A percentile compares a stretch with the other conserved stretches of the same genome.
These are phyloP conservation scores for Solanum tacnaense DNA, from an alignment of 257 asterid species.

Conservation along the genomic window DNA sequence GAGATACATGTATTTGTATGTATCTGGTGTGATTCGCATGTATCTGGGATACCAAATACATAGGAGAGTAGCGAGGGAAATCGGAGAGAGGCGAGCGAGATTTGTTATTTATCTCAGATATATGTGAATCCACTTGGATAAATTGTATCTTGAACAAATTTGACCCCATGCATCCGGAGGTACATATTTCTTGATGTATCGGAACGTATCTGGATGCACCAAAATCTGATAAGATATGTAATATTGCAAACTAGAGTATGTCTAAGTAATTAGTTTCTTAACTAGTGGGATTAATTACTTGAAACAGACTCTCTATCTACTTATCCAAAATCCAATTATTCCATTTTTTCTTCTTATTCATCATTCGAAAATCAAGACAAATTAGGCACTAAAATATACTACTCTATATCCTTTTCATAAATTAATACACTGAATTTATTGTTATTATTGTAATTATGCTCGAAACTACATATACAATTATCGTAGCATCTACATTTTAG, in stretches of 20 bases:
- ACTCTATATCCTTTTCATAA: too few species aligned
- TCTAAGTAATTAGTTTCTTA: not conserved
- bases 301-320: not conserved
- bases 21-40: not conserved
- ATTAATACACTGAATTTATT: too few species aligned
- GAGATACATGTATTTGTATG: not conserved
- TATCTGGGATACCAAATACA: not conserved
- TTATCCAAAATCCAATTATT: not conserved
- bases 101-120: too few species aligned
- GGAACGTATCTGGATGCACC: not conserved
- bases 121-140: not conserved
- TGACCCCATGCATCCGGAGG: too few species aligned
- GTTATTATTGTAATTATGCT: not conserved
- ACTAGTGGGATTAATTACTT: too few species aligned
- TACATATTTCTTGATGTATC: not conserved
- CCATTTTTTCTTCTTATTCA: not conserved
- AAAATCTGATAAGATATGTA: too few species aligned
- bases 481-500: not conserved
- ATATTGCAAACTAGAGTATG: not conserved
- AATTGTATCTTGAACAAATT: not conserved
- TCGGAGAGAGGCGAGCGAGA: not conserved
- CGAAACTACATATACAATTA: not conserved
- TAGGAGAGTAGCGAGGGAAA: not conserved
- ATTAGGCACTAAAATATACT: not conserved
- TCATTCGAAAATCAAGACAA: not conserved